These are phyloP conservation scores for Darksidea phi DNA, from an alignment of 495 filamentous ascomycete genomes.

Conservation along the genomic window DNA sequence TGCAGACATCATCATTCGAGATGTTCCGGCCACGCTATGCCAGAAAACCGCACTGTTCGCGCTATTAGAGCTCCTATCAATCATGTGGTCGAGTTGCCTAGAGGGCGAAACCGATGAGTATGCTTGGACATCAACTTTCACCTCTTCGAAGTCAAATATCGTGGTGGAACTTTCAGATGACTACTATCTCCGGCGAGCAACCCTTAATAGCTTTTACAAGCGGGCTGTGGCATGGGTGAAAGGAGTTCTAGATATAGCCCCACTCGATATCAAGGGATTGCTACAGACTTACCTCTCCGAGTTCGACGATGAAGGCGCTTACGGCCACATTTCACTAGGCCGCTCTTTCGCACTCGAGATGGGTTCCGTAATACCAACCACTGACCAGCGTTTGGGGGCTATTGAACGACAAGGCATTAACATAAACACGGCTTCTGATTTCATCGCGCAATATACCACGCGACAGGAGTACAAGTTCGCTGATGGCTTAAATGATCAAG, in stretches of 20 bases:
- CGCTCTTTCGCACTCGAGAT: slow-evolving; percentile 93
- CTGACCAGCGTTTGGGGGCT: slow-evolving; percentile 75
- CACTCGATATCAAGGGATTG: slow-evolving; percentile 90
- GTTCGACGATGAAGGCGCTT: slow-evolving; percentile 80
- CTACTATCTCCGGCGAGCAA: slow-evolving; percentile 72
- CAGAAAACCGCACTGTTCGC: slow-evolving; percentile 87
- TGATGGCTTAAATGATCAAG: slow-evolving; percentile 64
- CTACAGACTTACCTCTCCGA: slow-evolving; percentile 89
- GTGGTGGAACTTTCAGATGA: slow-evolving; percentile 88
- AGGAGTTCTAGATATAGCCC: slow-evolving; percentile 75
- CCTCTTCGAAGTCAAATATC: slow-evolving; percentile 70
- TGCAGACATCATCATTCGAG: slow-evolving; percentile 77
- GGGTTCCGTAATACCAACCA: slow-evolving; percentile 81
- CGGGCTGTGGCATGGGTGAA: slow-evolving; percentile 79
- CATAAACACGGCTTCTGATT: slow-evolving; percentile 89
- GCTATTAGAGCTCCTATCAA: slow-evolving; percentile 80
- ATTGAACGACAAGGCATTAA: slow-evolving; percentile 41
- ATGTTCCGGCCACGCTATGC: slow-evolving; percentile 86
- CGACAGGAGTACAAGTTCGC: slow-evolving; percentile 88
- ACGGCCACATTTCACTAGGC: slow-evolving; percentile 89
- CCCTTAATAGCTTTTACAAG: slow-evolving; percentile 72
- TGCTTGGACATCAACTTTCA: slow-evolving; percentile 75
- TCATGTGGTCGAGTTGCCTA: slow-evolving; percentile 93
- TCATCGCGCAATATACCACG: slow-evolving; percentile 95
- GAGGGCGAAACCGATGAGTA: slow-evolving; percentile 94